Conservation (phyloP, 495 filamentous ascomycete genomes). For the Lasiosphaeria ovina region DNA sequence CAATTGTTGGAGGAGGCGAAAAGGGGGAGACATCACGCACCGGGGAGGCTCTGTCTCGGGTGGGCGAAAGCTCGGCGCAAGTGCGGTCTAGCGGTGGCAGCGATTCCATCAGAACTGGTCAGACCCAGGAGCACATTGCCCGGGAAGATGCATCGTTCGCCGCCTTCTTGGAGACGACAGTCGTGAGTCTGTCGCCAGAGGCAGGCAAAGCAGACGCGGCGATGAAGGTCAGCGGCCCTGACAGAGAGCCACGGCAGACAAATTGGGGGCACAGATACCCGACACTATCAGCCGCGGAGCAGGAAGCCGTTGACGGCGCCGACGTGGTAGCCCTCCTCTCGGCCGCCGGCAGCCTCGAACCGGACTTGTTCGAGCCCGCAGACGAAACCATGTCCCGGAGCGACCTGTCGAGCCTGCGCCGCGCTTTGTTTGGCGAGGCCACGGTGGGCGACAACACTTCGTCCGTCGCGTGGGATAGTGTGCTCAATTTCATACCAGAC, state of each 20-base stretch:
- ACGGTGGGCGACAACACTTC: constrained; percentile 5
- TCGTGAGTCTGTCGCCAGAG: constrained; percentile 25
- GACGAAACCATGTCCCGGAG: constrained; percentile 18
- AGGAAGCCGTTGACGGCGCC: constrained; percentile 42
- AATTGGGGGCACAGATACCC: neutral
- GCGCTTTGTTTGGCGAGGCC: constrained; percentile 35
- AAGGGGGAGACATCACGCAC: constrained; percentile 26
- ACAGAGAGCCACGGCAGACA: neutral
- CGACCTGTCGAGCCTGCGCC: constrained; percentile 30
- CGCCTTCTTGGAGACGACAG: constrained; percentile 41
- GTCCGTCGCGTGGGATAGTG: constrained; percentile 36
- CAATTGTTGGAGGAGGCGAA: constrained; percentile 13
- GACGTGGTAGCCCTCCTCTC: constrained; percentile 45
- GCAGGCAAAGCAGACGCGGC: constrained; percentile 17
- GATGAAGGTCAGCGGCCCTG: constrained; percentile 13
- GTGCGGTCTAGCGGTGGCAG: constrained; percentile 50
- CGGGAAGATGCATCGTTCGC: constrained; percentile 44
- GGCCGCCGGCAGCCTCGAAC: constrained; percentile 18
- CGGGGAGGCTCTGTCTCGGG: constrained; percentile 12
- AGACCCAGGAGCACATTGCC: constrained; percentile 35
- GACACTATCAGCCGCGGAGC: constrained; percentile 28
- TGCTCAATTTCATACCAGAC: constrained; percentile 43
- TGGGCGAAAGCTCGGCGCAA: constrained; percentile 27
- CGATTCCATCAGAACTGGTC: constrained; percentile 20
- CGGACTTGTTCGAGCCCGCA: constrained; percentile 16